A percentile compares a stretch with the other conserved stretches of the same genome.
These are phyloP conservation scores for Pseudogymnoascus sp. DNA, from an alignment of 2,329 filamentous ascomycete genomes.

Conservation along the genomic window DNA sequence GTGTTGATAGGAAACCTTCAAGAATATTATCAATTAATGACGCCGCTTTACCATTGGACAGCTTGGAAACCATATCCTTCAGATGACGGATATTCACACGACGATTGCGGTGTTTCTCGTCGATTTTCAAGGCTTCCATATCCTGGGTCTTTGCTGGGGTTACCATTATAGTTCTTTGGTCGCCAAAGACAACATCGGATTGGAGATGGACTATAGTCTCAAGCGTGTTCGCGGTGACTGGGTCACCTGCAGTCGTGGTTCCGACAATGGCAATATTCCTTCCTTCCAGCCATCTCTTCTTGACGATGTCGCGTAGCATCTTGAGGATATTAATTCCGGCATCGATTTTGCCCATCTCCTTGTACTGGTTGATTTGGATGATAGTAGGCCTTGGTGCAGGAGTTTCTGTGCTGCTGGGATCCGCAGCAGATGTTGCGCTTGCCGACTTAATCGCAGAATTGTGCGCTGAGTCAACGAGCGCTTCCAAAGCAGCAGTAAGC, in stretches of 20 bases:
- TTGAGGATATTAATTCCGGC: constrained; percentile 63
- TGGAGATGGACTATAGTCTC: constrained; percentile 35
- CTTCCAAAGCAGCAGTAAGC: constrained; percentile 47
- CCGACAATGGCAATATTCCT: constrained; percentile 70
- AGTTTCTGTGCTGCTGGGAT: constrained; percentile 24
- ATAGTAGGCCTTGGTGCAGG: constrained; percentile 42
- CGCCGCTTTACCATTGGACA: constrained; percentile 20
- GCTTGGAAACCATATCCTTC: constrained; percentile 47
- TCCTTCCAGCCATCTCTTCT: constrained; percentile 63
- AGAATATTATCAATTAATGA: constrained; percentile 20
- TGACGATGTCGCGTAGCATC: constrained; percentile 62
- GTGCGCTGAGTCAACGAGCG: constrained; percentile 36
- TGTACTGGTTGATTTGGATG: constrained; percentile 72
- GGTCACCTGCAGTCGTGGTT: constrained; percentile 54
- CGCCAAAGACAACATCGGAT: constrained; percentile 36
- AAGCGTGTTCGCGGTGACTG: constrained; percentile 35
- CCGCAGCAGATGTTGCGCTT: constrained; percentile 10
- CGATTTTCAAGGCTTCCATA: constrained; percentile 35
- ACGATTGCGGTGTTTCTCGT: constrained; percentile 39
- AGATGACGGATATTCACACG: constrained; percentile 59
- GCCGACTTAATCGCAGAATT: constrained; percentile 33
- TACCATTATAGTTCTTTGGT: constrained; percentile 46
- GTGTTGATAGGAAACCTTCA: constrained; percentile 20
- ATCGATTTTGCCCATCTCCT: constrained; percentile 62
- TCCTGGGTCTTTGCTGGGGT: constrained; percentile 39